Percentiles rank a stretch among this genome's conserved stretches.
Evolutionary conservation across 2,329 filamentous ascomycete genomes (phyloP).

Genomic region (Xylaria sp.): DNA sequence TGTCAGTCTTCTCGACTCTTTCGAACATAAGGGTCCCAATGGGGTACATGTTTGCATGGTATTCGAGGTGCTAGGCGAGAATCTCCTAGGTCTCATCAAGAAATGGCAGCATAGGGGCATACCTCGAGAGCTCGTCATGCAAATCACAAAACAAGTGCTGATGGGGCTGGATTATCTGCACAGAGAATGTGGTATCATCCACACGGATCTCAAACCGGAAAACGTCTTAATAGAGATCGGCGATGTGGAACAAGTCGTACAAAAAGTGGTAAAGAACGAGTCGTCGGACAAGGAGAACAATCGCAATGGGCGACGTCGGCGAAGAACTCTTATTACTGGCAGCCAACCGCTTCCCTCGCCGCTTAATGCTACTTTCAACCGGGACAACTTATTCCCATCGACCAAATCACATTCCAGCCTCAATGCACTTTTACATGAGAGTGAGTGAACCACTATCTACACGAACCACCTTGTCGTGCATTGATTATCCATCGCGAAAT

Average conservation of each 20-base stretch:
- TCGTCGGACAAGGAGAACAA: conserved; percentile 82
- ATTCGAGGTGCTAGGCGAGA: conserved; percentile 96
- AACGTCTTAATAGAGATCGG: conserved; percentile 99
- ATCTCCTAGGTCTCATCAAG: conserved; percentile 94
- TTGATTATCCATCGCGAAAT: background rate
- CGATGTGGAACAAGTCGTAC: conserved; percentile 98
- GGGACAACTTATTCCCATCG: conserved; percentile 74
- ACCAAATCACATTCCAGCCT: conserved; percentile 78
- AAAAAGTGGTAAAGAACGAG: conserved; percentile 91
- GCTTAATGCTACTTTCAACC: conserved; percentile 89
- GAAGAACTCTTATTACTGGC: conserved; percentile 94
- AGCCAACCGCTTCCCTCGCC: conserved; percentile 96
- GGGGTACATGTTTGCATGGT: conserved; percentile 99
- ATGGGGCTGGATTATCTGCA: conserved; percentile 96
- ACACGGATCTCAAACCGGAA: conserved; percentile 96
- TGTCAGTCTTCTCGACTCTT: conserved; percentile 94
- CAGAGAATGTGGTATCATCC: conserved; percentile 97
- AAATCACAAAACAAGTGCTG: conserved; percentile 98
- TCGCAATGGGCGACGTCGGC: conserved; percentile 87
- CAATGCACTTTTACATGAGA: conserved; percentile 84
- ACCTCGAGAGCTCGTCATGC: conserved; percentile 95
- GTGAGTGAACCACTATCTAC: conserved; percentile 57
- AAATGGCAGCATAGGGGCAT: conserved; percentile 98
- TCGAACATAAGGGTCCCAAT: conserved; percentile 97
- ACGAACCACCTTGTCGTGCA: background rate